These are phyloP conservation scores for Cadophora sp. DNA, from an alignment of 2,329 filamentous ascomycete species.

Conservation along the genomic window DNA sequence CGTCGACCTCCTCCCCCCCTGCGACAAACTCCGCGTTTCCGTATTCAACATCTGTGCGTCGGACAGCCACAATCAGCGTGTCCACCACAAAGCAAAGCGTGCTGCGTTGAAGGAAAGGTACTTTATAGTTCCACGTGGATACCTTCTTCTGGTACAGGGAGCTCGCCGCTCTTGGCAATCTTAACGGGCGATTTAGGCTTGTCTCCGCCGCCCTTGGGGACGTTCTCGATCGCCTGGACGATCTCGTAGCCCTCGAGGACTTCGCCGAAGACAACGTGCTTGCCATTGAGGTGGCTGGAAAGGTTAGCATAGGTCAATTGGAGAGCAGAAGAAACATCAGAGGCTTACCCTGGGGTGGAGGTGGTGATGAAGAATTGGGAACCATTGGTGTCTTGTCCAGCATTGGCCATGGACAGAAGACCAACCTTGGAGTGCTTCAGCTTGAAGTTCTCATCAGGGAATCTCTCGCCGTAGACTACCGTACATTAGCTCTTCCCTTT, in stretches of 20 bases:
- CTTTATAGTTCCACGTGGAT: slow-evolving; percentile 87
- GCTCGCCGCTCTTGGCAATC: slow-evolving; percentile 84
- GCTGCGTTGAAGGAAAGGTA: slow-evolving; percentile 36
- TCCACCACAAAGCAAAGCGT: slow-evolving; percentile 32
- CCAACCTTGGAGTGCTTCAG: slow-evolving; percentile 89
- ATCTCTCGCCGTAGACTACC: slow-evolving; percentile 82
- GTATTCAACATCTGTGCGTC: slow-evolving; percentile 40
- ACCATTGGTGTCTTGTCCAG: slow-evolving; percentile 85
- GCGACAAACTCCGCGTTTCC: slow-evolving; percentile 43
- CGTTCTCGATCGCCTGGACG: slow-evolving; percentile 79
- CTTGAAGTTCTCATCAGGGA: slow-evolving; percentile 94
- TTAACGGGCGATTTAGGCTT: slow-evolving; percentile 73
- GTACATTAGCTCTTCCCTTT: slow-evolving; percentile 27
- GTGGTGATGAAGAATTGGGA: slow-evolving; percentile 94
- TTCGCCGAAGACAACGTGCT: slow-evolving; percentile 88
- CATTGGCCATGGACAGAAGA: slow-evolving; percentile 84
- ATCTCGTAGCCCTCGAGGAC: slow-evolving; percentile 86
- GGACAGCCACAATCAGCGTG: slow-evolving; percentile 43
- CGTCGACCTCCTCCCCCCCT: slow-evolving; percentile 40
- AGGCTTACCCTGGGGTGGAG: slow-evolving; percentile 71
- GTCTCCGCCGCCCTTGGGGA: slow-evolving; percentile 69
- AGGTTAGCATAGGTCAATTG: not conserved
- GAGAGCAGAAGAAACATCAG: not conserved
- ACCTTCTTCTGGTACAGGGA: slow-evolving; percentile 88
- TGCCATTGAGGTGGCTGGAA: slow-evolving; percentile 78